These are phyloP conservation scores for Talaromyces ruber DNA, from an alignment of 495 filamentous ascomycete species.

Conservation along the genomic window DNA sequence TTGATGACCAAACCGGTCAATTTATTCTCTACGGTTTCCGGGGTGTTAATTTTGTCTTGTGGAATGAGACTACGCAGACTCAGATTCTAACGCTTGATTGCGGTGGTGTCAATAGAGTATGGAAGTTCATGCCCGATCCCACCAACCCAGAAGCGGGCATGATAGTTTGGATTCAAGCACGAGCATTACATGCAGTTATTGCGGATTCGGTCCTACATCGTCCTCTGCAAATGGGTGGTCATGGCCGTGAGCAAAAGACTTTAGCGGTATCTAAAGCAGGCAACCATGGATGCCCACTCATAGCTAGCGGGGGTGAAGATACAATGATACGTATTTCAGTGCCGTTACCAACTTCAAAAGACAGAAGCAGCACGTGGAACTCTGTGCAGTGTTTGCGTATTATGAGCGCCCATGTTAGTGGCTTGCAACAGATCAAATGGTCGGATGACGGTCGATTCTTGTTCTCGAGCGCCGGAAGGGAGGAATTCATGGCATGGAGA, in stretches of 20 bases:
- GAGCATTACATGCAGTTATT: slow-evolving; percentile 31
- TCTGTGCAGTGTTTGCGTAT: slow-evolving; percentile 45
- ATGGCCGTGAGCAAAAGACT: slow-evolving; percentile 84
- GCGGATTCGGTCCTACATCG: slow-evolving; percentile 39
- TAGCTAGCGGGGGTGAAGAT: slow-evolving; percentile 88
- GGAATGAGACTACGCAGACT: slow-evolving; percentile 58
- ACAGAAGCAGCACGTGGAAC: slow-evolving; percentile 6
- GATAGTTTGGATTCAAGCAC: slow-evolving; percentile 47
- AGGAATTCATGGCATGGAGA: slow-evolving; percentile 85
- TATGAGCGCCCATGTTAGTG: slow-evolving; percentile 67
- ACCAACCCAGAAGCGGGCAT: slow-evolving; percentile 17
- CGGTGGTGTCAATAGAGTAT: slow-evolving; percentile 73
- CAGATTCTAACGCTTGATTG: slow-evolving; percentile 67
- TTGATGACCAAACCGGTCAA: slow-evolving; percentile 34
- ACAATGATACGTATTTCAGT: slow-evolving; percentile 63
- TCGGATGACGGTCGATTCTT: slow-evolving; percentile 54
- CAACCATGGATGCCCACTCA: slow-evolving; percentile 10
- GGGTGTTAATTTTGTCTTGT: slow-evolving; percentile 67
- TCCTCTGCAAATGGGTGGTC: slow-evolving; percentile 57
- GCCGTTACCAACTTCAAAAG: neutral
- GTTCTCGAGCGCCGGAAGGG: slow-evolving; percentile 75
- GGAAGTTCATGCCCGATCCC: slow-evolving; percentile 39
- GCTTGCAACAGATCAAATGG: slow-evolving; percentile 77
- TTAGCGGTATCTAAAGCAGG: slow-evolving; percentile 40
- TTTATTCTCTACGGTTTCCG: slow-evolving; percentile 75